A percentile compares a stretch with the other conserved stretches of the same genome.
Conservation (phyloP, 2,329 filamentous ascomycete genomes). For the Talaromyces albobiverticillius region DNA sequence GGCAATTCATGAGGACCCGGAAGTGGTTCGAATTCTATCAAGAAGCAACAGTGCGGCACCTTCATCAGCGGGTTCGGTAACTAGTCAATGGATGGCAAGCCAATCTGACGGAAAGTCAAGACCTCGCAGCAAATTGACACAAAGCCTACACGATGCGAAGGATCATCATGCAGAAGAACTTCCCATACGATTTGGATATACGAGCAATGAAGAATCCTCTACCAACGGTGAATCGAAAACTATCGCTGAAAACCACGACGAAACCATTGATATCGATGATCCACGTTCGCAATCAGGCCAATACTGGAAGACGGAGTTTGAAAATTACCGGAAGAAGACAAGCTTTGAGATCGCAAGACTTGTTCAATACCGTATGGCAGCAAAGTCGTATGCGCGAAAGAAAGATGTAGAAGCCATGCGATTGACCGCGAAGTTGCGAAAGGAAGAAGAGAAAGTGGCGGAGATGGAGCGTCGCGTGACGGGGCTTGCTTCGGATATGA, state of each 20-base stretch:
- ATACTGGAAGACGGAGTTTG: conserved; percentile 62
- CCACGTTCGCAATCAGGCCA: conserved; percentile 58
- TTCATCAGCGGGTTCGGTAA: conserved; percentile 47
- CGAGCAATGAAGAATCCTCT: conserved; percentile 16
- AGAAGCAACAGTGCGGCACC: conserved; percentile 47
- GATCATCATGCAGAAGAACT: conserved; percentile 22
- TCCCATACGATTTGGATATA: conserved; percentile 23
- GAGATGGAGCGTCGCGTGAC: conserved; percentile 45
- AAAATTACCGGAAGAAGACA: conserved; percentile 56
- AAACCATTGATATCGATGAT: conserved; percentile 53
- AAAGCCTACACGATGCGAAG: conserved; percentile 39
- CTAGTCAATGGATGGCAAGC: conserved; percentile 38
- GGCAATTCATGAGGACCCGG: conserved; percentile 56
- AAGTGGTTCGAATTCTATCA: conserved; percentile 41
- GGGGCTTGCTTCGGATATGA: conserved; percentile 40
- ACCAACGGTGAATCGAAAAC: conserved; percentile 17
- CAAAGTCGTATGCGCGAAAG: conserved; percentile 58
- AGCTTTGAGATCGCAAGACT: conserved; percentile 60
- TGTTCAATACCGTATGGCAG: conserved; percentile 57
- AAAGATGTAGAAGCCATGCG: conserved; percentile 57
- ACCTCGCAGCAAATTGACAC: conserved; percentile 40
- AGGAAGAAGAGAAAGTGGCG: conserved; percentile 46
- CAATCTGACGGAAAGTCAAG: conserved; percentile 32
- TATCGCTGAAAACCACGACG: conserved; percentile 35
- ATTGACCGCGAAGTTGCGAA: conserved; percentile 50